Conservation (phyloP, 495 filamentous ascomycete species). For the Lasiosphaeris hirsuta region DNA sequence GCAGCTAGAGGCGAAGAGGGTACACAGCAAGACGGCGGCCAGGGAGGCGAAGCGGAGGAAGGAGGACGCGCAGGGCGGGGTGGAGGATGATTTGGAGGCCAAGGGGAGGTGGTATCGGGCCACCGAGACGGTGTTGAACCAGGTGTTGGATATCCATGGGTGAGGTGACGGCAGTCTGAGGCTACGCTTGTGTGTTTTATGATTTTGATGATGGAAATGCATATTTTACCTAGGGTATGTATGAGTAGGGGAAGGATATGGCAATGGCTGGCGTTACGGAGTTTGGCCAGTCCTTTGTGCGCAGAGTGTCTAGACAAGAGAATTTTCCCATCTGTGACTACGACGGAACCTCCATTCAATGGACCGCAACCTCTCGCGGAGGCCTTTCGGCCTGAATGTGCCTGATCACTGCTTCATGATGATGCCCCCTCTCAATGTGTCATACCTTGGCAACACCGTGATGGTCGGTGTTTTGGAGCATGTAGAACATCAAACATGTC, state of each 20-base stretch:
- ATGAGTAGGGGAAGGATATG: neutral
- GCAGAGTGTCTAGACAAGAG: too few species aligned
- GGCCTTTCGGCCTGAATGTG: too few species aligned
- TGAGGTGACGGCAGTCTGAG: neutral
- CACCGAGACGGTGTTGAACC: slow-evolving; percentile 63
- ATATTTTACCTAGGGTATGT: neutral
- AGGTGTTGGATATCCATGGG: slow-evolving; percentile 51
- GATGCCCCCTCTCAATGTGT: too few species aligned
- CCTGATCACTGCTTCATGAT: too few species aligned
- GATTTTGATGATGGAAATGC: neutral
- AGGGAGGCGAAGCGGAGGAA: slow-evolving; percentile 77
- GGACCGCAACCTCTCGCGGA: too few species aligned
- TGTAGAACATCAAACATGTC: too few species aligned
- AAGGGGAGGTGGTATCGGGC: slow-evolving; percentile 78
- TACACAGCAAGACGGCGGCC: slow-evolving; percentile 64
- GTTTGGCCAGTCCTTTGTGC: too few species aligned
- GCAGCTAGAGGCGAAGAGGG: slow-evolving; percentile 67
- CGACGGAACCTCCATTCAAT: too few species aligned
- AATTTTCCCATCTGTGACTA: too few species aligned
- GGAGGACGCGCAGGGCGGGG: slow-evolving; percentile 57
- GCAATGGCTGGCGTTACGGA: neutral
- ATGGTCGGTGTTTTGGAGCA: too few species aligned
- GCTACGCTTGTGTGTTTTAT: neutral
- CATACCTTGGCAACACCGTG: too few species aligned
- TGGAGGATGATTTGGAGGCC: slow-evolving; percentile 78